phyloP scores from a whole-genome alignment of 345 rosid genomes.

The Eucalyptus decipiens region DNA sequence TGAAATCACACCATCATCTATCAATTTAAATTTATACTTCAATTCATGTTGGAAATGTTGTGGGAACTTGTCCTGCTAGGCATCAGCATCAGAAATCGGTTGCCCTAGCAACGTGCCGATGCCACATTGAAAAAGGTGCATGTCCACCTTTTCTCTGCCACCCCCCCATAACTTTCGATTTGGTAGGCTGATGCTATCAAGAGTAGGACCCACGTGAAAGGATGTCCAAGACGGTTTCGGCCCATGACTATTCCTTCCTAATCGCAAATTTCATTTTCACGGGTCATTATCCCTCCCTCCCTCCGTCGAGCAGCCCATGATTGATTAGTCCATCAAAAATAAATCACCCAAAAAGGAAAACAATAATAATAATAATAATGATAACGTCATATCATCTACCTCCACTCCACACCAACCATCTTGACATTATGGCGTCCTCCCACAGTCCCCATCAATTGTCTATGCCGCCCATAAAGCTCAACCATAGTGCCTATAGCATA shows the following conservation, averaged over 20 bases:
- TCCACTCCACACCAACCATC: neutral
- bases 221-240: neutral
- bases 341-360: neutral
- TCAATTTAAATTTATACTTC: neutral
- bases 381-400: neutral
- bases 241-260: neutral
- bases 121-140: neutral
- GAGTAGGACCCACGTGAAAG: neutral
- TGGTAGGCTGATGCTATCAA: neutral
- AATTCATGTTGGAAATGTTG: neutral
- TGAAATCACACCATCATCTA: neutral
- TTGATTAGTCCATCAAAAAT: neutral
- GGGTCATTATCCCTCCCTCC: neutral
- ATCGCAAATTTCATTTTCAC: neutral
- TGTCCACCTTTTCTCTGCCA: neutral
- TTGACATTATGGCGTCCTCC: neutral
- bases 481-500: neutral
- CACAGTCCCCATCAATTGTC: neutral
- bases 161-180: neutral
- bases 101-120: neutral
- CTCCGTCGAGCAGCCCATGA: neutral
- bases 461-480: neutral
- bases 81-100: neutral
- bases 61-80: neutral
- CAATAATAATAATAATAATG: neutral